Conservation (phyloP, 345 rosid species). For the Heritiera littoralis region DNA sequence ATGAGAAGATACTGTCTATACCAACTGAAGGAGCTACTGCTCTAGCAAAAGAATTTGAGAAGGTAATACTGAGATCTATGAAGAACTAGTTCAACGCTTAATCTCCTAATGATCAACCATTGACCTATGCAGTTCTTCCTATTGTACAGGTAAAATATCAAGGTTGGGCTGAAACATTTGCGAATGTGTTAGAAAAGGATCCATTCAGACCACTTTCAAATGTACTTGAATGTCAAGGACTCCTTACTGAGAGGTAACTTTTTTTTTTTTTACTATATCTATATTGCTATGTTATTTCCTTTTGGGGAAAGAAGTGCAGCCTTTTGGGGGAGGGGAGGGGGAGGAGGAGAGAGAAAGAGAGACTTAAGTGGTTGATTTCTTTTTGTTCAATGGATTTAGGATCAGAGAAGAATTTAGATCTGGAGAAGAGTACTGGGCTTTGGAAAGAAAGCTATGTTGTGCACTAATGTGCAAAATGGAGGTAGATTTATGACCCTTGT, state of each 20-base stretch:
- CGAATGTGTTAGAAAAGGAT: conserved; percentile 40
- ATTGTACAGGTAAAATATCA: conserved; percentile 38
- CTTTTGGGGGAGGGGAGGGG: background rate
- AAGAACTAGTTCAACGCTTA: background rate
- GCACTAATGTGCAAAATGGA: conserved; percentile 48
- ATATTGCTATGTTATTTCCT: conserved; percentile 14
- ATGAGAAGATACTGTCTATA: conserved; percentile 61
- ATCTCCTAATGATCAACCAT: conserved; percentile 15
- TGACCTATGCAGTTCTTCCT: conserved; percentile 25
- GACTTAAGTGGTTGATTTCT: background rate
- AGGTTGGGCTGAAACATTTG: conserved; percentile 22
- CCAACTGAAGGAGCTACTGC: conserved; percentile 29
- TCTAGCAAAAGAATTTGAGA: conserved; percentile 36
- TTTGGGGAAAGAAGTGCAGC: background rate
- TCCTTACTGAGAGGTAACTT: conserved; percentile 62
- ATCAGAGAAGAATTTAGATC: conserved; percentile 57
- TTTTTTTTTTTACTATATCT: background rate
- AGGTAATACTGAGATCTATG: conserved; percentile 21
- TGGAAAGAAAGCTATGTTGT: conserved; percentile 86
- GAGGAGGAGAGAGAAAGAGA: background rate
- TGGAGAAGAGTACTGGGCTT: conserved; percentile 39
- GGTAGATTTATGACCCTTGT: conserved; percentile 35
- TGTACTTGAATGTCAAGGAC: conserved; percentile 57
- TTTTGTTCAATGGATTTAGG: conserved; percentile 41
- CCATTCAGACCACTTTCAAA: conserved; percentile 56